Conservation (phyloP, 352 stramenopile species). For the Pythium sp. region DNA sequence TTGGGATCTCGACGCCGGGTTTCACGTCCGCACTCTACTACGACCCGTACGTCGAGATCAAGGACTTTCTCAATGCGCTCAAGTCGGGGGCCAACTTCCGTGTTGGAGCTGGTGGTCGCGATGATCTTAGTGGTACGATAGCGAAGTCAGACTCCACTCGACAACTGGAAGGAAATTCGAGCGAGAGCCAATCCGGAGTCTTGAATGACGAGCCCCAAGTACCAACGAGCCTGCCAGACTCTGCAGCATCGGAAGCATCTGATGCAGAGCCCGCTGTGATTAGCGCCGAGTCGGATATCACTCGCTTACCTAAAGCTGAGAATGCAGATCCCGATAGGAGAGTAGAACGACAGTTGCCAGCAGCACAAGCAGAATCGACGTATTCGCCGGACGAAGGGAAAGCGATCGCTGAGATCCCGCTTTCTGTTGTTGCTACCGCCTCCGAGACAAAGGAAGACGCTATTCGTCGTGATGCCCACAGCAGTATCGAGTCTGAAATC, state of each 20-base stretch:
- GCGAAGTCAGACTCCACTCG: background rate
- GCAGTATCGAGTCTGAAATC: background rate
- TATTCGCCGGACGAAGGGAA: background rate
- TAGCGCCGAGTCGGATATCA: background rate
- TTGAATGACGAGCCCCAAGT: background rate
- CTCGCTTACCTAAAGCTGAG: background rate
- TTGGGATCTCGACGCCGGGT: background rate
- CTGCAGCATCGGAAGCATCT: background rate
- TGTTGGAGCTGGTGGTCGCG: background rate
- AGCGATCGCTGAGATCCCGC: background rate
- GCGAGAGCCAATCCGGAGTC: background rate
- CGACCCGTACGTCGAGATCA: conserved; percentile 17
- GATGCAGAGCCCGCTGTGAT: background rate
- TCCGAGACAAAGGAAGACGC: background rate
- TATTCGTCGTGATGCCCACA: background rate
- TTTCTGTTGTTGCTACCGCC: background rate
- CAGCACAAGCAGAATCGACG: background rate
- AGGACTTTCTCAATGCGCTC: conserved; percentile 15
- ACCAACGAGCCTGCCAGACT: background rate
- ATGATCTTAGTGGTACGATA: background rate
- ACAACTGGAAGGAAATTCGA: background rate
- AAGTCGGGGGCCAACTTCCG: background rate
- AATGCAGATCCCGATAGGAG: background rate
- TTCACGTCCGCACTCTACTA: conserved; percentile 21
- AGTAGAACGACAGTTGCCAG: background rate